Percentiles rank a stretch among this genome's conserved stretches.
These are phyloP conservation scores for Cyclotella cryptica DNA, from an alignment of 108 stramenopile species.

Conservation along the genomic window DNA sequence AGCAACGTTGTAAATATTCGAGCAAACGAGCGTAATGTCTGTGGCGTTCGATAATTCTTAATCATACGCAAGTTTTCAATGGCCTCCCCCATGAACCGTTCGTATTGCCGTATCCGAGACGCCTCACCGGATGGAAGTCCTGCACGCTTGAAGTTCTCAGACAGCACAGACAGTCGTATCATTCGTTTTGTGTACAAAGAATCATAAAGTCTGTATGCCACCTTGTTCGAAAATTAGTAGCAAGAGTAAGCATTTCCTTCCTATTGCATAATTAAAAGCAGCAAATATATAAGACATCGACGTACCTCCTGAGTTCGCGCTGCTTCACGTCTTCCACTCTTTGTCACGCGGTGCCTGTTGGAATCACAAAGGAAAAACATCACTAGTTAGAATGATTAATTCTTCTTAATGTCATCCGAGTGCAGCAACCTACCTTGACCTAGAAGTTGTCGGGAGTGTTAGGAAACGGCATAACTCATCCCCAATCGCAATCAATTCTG, in stretches of 20 bases:
- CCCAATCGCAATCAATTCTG: slow-evolving; percentile 55
- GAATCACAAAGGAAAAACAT: neutral
- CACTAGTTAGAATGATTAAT: neutral
- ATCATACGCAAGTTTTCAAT: slow-evolving; percentile 71
- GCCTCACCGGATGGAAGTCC: slow-evolving; percentile 77
- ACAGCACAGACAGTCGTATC: slow-evolving; percentile 40
- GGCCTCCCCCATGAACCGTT: slow-evolving; percentile 56
- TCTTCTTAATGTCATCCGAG: neutral
- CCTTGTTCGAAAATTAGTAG: too few relatives aligned
- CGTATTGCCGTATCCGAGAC: slow-evolving; percentile 79
- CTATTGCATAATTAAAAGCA: neutral
- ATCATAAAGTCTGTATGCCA: slow-evolving; percentile 55
- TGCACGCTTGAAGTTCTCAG: slow-evolving; percentile 63
- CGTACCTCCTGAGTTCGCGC: slow-evolving; percentile 43
- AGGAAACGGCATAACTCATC: slow-evolving; percentile 65
- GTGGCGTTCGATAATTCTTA: slow-evolving; percentile 84
- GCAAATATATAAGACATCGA: neutral
- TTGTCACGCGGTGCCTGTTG: slow-evolving; percentile 59
- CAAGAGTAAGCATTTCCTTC: too few relatives aligned
- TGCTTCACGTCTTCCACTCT: slow-evolving; percentile 56
- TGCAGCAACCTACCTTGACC: slow-evolving; percentile 34
- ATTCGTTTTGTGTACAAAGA: slow-evolving; percentile 57
- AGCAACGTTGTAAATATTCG: slow-evolving; percentile 69
- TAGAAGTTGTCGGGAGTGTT: slow-evolving; percentile 64
- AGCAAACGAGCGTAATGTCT: slow-evolving; percentile 75